Evolutionary conservation across 2,329 filamentous ascomycete genomes (phyloP).

Genomic region (Acephala macrosclerotiorum): DNA sequence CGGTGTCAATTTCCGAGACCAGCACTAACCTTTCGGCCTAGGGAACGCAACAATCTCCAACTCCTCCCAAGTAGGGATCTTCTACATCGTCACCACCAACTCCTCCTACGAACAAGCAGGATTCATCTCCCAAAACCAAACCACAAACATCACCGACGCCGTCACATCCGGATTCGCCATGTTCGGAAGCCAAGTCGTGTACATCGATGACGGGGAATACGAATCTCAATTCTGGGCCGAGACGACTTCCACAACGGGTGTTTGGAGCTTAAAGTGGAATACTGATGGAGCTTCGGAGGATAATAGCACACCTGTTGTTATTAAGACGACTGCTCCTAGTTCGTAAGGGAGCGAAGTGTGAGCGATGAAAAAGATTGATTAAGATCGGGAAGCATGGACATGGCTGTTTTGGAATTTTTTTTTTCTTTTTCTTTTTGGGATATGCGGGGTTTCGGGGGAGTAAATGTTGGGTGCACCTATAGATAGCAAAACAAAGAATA

Average conservation of each 20-base stretch:
- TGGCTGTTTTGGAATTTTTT: not conserved
- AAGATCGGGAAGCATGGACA: not conserved
- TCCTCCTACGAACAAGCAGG: constrained; percentile 35
- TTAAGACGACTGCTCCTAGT: constrained; percentile 24
- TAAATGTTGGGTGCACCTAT: no score
- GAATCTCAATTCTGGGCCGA: constrained; percentile 35
- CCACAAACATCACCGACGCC: constrained; percentile 16
- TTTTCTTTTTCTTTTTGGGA: not conserved
- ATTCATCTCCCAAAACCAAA: constrained; percentile 33
- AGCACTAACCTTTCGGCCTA: not conserved
- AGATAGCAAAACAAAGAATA: no score
- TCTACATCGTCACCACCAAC: constrained; percentile 20
- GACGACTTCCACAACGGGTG: constrained; percentile 16
- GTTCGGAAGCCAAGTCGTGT: constrained; percentile 41
- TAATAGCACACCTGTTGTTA: constrained; percentile 24
- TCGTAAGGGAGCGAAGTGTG: not conserved
- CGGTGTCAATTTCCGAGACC: not conserved
- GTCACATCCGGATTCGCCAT: constrained; percentile 38
- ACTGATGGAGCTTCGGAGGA: constrained; percentile 18
- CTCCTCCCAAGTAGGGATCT: constrained; percentile 16
- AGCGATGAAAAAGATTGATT: not conserved
- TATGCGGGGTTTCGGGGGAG: not conserved
- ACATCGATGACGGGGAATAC: constrained; percentile 25
- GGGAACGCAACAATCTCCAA: constrained; percentile 15
- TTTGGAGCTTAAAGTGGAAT: constrained; percentile 35